phyloP scores from a whole-genome alignment of 2,329 filamentous ascomycete genomes.

The Ambrosiella beaveri region DNA sequence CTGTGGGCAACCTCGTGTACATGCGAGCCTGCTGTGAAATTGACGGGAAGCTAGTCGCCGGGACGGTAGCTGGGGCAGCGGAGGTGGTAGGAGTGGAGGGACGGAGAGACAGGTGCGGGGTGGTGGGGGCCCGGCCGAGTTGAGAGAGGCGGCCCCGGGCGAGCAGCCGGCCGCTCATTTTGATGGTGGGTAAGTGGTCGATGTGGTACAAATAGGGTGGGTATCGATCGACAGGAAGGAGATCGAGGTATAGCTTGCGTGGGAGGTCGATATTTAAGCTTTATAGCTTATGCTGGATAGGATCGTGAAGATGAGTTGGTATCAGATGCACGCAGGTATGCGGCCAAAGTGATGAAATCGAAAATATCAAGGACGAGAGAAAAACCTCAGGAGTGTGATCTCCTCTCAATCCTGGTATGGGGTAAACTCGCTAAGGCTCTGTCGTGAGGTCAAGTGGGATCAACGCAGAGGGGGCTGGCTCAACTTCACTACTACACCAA shows the following conservation, averaged over 20 bases:
- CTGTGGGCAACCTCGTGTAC: slow-evolving; percentile 44
- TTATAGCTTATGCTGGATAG: background rate
- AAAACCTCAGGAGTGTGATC: background rate
- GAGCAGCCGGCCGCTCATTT: slow-evolving; percentile 13
- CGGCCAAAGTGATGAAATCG: background rate
- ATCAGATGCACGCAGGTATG: background rate
- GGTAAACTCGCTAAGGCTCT: background rate
- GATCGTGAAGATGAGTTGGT: background rate
- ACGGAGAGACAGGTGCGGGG: background rate
- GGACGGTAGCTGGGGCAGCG: background rate
- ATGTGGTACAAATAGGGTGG: background rate
- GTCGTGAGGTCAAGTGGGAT: slow-evolving; percentile 2
- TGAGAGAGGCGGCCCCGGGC: slow-evolving; percentile 11
- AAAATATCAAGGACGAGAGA: background rate
- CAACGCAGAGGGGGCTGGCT: background rate
- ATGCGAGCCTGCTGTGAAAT: background rate
- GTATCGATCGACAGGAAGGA: background rate
- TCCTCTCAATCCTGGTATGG: background rate
- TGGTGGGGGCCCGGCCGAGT: slow-evolving; percentile 7
- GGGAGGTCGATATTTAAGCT: background rate
- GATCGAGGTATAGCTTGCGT: background rate
- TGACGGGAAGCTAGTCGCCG: background rate
- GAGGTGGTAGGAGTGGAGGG: background rate
- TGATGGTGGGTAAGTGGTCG: background rate
- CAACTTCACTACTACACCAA: too few relatives aligned